These are phyloP conservation scores for Echinochloa phyllopogon DNA, from an alignment of 176 grass and related monocot species.

Conservation along the genomic window DNA sequence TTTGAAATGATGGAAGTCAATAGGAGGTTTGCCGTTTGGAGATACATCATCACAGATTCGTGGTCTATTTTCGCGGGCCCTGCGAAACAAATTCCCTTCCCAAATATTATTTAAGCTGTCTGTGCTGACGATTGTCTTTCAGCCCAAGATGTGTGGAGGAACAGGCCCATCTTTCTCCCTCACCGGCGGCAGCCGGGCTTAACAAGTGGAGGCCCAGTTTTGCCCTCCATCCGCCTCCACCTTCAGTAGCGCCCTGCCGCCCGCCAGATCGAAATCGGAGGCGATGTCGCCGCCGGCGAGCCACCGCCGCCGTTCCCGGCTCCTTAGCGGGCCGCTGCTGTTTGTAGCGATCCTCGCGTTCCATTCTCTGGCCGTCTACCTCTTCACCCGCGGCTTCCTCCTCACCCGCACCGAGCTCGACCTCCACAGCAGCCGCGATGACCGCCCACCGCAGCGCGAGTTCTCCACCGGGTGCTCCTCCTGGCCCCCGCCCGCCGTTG, in stretches of 20 bases:
- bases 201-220: conserved; percentile 25
- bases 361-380: conserved; percentile 68
- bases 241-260: neutral
- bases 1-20: neutral
- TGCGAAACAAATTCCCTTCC: too few relatives aligned
- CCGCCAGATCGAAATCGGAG: conserved; percentile 37
- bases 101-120: neutral
- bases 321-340: conserved; percentile 28
- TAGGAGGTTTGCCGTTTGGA: too few relatives aligned
- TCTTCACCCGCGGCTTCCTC: conserved; percentile 98
- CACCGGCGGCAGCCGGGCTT: neutral
- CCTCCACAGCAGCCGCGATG: conserved; percentile 66
- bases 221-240: neutral
- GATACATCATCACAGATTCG: too few relatives aligned
- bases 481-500: conserved; percentile 70
- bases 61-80: too few relatives aligned
- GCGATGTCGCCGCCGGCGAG: conserved; percentile 41
- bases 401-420: conserved; percentile 91
- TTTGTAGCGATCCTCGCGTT: conserved; percentile 60
- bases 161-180: neutral
- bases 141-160: neutral
- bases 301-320: conserved; percentile 8
- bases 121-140: neutral
- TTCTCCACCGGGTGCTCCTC: conserved; percentile 39
- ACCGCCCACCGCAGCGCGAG: conserved; percentile 36